Conservation (phyloP, 1,284 basidiomycete species). For the Puccinia horiana region DNA sequence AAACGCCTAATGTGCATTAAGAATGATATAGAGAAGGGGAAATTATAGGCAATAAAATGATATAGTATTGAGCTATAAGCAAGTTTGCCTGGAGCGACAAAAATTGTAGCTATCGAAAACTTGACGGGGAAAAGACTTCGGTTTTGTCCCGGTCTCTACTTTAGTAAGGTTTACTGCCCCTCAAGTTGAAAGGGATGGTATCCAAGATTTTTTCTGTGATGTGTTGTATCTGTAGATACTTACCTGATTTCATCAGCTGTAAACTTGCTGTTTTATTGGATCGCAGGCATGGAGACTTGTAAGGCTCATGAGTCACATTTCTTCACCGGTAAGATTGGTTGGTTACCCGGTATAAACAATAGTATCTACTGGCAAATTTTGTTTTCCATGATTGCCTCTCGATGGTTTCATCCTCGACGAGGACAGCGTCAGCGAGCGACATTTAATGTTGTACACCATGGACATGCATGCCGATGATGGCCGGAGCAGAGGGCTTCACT, state of each 20-base stretch:
- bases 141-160: neutral
- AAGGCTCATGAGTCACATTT: neutral
- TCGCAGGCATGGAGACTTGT: neutral
- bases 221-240: neutral
- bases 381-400: neutral
- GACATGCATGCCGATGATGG: neutral
- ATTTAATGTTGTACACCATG: neutral
- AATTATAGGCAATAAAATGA: neutral
- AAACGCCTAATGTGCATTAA: neutral
- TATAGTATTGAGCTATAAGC: neutral
- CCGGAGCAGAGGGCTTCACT: neutral
- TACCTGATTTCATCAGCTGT: neutral
- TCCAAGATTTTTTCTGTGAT: neutral
- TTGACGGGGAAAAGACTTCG: neutral
- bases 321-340: neutral
- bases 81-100: neutral
- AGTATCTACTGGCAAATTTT: neutral
- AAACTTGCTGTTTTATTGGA: constrained; percentile 5
- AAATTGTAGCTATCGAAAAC: neutral
- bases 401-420: neutral
- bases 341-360: neutral
- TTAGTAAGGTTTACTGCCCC: neutral
- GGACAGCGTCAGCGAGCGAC: neutral
- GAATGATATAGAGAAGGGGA: neutral
- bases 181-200: neutral